Evolutionary conservation across 306 rosid genomes (phyloP), one percentile per base, ranked within the genome.

Genomic region (Hylodesmum podocarpum): DNA sequence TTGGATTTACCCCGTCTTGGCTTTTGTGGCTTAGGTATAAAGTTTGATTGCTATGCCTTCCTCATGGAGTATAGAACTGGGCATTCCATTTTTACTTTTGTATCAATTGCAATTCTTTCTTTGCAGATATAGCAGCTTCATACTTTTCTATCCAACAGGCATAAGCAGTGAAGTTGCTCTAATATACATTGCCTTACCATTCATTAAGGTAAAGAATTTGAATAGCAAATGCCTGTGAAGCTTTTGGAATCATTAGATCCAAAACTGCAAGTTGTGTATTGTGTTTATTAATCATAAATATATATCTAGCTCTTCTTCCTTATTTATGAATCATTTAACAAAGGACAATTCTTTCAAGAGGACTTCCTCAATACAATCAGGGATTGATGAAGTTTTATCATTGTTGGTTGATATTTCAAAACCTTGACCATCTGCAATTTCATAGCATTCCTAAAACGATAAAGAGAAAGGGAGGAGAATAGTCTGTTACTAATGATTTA

Each of bases 1-100:
- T 89, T 80, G 96, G 97, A 76, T 90, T 81, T 64, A 22, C 87
- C 25, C 96, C 98, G 47, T 87, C 91, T 19, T 94, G 94, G 96
- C 95, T 91, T 50, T 75, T 86, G 86, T 91, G 97, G 96, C 91
- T 94, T 27, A 90, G 96, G 98, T 91, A 82, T 50, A 61, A 36
- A 47, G 72, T 62, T 40, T 70, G 47, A 37, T 66, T 27, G 9
- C 50, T 66, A 31, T 51, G 43, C 49, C 13, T 57, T 67, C 37
- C 57, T 57, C 28, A 21, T n/a, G 28, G 40, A 61, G 40, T 64
- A 13, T 46, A 24, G 27, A 75, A 19, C 8, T 29, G 3, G 46
- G 61, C 49, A 33, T 62, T 3, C 71, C 19, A 33, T 46, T 27
- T n/a, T 24, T 54, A n/a, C 43, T 74, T 34, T 73, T 14, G 37